Evolutionary conservation across 192 early-diverging fungal genomes (phyloP).

Genomic region (Coemansia sp.): DNA sequence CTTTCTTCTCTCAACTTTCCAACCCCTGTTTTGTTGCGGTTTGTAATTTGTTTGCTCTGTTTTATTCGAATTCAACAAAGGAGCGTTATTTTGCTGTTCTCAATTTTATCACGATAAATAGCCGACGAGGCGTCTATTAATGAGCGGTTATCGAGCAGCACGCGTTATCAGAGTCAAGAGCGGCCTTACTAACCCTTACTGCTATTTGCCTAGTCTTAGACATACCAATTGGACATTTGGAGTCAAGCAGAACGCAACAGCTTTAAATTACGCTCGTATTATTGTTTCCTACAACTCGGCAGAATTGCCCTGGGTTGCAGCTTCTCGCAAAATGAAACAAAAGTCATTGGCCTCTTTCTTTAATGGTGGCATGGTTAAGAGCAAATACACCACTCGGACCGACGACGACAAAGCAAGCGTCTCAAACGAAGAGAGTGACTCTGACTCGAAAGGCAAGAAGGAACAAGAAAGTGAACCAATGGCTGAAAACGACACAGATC

Average conservation of each 20-base stretch:
- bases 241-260: not conserved
- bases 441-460: not conserved
- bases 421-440: not conserved
- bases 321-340: constrained; percentile 30
- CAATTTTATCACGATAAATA: not conserved
- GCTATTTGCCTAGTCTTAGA: not conserved
- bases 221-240: not conserved
- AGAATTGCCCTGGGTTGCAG: not conserved
- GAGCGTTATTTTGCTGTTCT: not conserved
- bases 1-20: not conserved
- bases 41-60: not conserved
- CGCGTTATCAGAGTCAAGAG: not conserved
- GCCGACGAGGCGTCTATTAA: not conserved
- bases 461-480: not conserved
- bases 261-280: not conserved
- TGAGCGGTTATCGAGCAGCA: not conserved
- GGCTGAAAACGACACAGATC: not conserved
- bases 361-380: constrained; percentile 26
- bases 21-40: not conserved
- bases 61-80: not conserved
- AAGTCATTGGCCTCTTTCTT: constrained; percentile 38
- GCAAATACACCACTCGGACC: not conserved
- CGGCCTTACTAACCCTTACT: not conserved
- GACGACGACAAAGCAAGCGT: not conserved
- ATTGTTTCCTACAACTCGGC: not conserved